A percentile compares a stretch with the other conserved stretches of the same genome.
Conservation (phyloP, 768 basidiomycete species). For the Agaricus blazei region DNA sequence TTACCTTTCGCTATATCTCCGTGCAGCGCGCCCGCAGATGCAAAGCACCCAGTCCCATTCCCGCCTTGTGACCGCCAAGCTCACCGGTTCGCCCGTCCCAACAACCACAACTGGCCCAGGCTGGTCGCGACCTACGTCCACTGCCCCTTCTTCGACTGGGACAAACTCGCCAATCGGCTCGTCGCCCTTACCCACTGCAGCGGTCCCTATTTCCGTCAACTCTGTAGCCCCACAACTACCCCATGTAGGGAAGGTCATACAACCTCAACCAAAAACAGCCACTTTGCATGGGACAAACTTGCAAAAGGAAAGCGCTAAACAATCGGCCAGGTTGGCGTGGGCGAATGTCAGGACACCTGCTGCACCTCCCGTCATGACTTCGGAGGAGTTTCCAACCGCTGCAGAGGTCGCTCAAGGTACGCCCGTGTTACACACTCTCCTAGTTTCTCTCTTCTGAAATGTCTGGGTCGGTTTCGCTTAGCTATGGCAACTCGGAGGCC, state of each 20-base stretch:
- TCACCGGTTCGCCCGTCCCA: constrained; percentile 62
- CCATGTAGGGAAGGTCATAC: constrained; percentile 62
- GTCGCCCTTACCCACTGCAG: constrained; percentile 32
- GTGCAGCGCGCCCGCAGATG: constrained; percentile 50
- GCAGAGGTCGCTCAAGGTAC: constrained; percentile 88
- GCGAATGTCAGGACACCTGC: constrained; percentile 49
- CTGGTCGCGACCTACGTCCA: constrained; percentile 78
- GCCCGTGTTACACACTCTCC: constrained; percentile 17
- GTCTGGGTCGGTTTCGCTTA: constrained; percentile 8
- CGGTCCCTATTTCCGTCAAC: constrained; percentile 26
- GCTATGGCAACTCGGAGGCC: constrained; percentile 28
- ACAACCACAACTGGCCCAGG: constrained; percentile 44
- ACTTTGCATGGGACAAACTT: constrained; percentile 23
- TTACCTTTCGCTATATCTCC: constrained; percentile 12
- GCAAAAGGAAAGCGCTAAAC: constrained; percentile 26
- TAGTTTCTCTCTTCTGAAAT: not conserved
- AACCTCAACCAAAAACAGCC: constrained; percentile 52
- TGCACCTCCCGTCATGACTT: constrained; percentile 34
- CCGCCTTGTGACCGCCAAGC: constrained; percentile 80
- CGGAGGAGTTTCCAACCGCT: constrained; percentile 90
- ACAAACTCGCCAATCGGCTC: constrained; percentile 42
- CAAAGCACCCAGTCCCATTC: constrained; percentile 62
- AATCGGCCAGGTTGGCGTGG: constrained; percentile 62
- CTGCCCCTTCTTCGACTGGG: constrained; percentile 49
- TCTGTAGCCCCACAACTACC: constrained; percentile 45